Evolutionary conservation across 2,329 filamentous ascomycete genomes (phyloP), one percentile per base, ranked within the genome.

Genomic region (Fusarium brevicatenulatum): DNA sequence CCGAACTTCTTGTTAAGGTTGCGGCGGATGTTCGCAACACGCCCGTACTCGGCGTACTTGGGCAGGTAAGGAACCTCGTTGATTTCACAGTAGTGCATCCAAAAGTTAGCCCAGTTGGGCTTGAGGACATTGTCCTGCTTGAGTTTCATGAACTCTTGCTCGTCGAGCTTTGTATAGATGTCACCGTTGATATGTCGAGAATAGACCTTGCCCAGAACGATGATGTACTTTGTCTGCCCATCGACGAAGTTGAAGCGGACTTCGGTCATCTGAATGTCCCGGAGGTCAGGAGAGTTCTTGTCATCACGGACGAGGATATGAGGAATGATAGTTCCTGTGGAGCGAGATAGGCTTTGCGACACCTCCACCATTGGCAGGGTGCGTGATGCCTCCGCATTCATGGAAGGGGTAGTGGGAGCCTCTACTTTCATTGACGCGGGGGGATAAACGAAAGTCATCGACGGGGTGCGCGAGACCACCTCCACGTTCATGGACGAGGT

Each of bases 331-430:
- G 8, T 25, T 25, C n/a, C 32, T 21, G 30, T 11, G 32, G 5
- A 13, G 3, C 10, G 4, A 8, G 49, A 21, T 18, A 12, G 18
- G 7, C 9, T 7, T 5, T 21, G 23, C 4, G 13, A 46, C 23
- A 7, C 3, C 10, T 55, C 25, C 15, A 30, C 36, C 9, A 5
- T 9, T 8, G 52, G 42, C 10, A 11, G 21, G 12, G 21, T 15
- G 2, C 9, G 9, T 23, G 15, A 23, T 9, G 15, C 23, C 8
- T 53, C 23, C 2, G 15, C 32, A 16, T 18, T 32, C 25, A 16
- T 4, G 2, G 21, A 42, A 5, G 37, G 21, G 2, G 21, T n/a
- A 2, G 0, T 1, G 19, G 16, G 23, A 2, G 9, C 19, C 2
- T 23, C 10, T 1, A n/a, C 5, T 5, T 4, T 40, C 19, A 55